phyloP scores from a whole-genome alignment of 1,139 yeast genomes.

The Kurtzmaniella quercitrusa region DNA sequence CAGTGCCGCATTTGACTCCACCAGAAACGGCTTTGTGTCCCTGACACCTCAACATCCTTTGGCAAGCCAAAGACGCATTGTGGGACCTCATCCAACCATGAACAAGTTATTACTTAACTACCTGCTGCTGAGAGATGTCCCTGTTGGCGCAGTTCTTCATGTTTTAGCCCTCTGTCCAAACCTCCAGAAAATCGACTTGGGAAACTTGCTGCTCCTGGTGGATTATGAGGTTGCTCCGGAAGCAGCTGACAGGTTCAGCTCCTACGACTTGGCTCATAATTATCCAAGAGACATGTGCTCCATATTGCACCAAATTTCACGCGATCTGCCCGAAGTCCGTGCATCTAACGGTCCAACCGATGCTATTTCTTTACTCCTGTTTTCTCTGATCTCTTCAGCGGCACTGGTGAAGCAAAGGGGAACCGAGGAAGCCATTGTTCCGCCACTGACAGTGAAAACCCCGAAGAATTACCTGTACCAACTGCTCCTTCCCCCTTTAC shows the following conservation, averaged over 20 bases:
- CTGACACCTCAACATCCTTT: not conserved
- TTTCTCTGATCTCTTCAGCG: constrained; percentile 1
- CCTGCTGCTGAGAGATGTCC: constrained; percentile 59
- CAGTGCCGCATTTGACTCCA: constrained; percentile 2
- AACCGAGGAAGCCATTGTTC: not conserved
- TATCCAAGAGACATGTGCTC: constrained; percentile 29
- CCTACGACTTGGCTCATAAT: constrained; percentile 37
- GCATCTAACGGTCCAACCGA: constrained; percentile 1
- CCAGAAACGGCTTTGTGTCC: not conserved
- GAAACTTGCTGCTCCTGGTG: constrained; percentile 50
- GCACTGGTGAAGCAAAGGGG: constrained; percentile 3
- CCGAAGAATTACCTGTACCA: constrained; percentile 5
- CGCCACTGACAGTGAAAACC: not conserved
- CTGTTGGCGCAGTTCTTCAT: constrained; percentile 64
- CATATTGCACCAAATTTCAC: not conserved
- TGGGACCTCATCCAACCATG: constrained; percentile 50
- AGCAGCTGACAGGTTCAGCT: constrained; percentile 31
- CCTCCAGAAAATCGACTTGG: constrained; percentile 45
- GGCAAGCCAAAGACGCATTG: not conserved
- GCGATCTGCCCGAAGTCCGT: not conserved
- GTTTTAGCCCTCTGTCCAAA: constrained; percentile 57
- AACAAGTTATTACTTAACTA: constrained; percentile 55
- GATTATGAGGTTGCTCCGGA: constrained; percentile 50
- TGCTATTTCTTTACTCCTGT: not conserved
- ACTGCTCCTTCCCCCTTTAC: constrained; percentile 1